Base-by-base conservation (phyloP, 148 eudicot genomes). In the Linanthus parryae region DNA sequence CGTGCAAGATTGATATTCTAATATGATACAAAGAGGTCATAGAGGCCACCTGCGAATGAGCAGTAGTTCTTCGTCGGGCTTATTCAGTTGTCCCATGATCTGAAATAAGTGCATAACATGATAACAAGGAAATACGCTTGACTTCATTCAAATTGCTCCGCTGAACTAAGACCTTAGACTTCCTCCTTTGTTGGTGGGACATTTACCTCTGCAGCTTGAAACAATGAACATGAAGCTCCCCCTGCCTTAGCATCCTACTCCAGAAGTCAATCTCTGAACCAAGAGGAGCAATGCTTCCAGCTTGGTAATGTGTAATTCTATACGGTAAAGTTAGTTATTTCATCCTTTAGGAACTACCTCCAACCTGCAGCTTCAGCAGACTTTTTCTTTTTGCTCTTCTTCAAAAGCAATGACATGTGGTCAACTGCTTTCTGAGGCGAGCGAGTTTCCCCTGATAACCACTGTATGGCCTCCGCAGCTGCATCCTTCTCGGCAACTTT, bases 401-500 rank as follows among this genome's bases (percentile, higher is more conserved):
- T 87, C 58, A 81, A 63, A 57, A 83, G 72, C 71, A 74, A 37
- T 5, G 94, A 87, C 62, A 87, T 64, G 42, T 81, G 71, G 38
- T 75, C 79, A 16, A 87, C 54, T 35, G 81, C 72, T 22, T 61
- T 74, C 22, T 53, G 37, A 25, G 83, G 66, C 21, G 95, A 79
- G 41, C 75, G 81, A 58, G 77, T 70, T 36, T 79, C 96, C 2
- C 96, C 94, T 61, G 73, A 81, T 78, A 92, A 62, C 94, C 88
- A 92, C 55, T 61, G 68, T 29, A 92, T 34, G 61, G 94, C 98
- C 66, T 83, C 85, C 25, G 80, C 69, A 38, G 98, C 98, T 3
- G 96, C 98, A 55, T 82, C 87, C 55, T 92, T 92, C 61, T 92
- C 98, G 3, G 98, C 94, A 44, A 65, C 75, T 73, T 81, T 92